Evolutionary conservation across 2,329 filamentous ascomycete genomes (phyloP).

Genomic region (Penicillium palitans): DNA sequence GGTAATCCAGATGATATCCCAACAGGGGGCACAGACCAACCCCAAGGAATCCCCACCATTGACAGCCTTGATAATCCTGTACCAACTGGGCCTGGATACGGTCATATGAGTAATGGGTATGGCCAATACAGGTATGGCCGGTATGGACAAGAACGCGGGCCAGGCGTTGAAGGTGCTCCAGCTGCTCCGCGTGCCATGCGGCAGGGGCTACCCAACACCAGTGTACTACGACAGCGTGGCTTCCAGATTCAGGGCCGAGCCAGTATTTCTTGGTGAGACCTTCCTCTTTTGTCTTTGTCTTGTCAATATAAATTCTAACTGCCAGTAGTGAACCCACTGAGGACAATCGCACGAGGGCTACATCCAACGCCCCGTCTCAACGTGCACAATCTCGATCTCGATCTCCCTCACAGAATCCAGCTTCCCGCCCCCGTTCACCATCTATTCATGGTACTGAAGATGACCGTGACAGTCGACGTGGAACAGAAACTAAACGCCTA

Average conservation of each 20-base stretch:
- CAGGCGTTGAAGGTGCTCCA: conserved; percentile 71
- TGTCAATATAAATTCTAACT: background rate
- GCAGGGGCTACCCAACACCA: conserved; percentile 80
- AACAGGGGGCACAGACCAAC: conserved; percentile 5
- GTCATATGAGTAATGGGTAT: conserved; percentile 28
- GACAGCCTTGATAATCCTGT: conserved; percentile 21
- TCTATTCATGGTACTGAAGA: conserved; percentile 36
- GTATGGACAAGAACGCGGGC: conserved; percentile 49
- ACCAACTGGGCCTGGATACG: conserved; percentile 13
- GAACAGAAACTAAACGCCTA: conserved; percentile 48
- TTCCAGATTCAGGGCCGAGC: conserved; percentile 41
- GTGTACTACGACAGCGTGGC: conserved; percentile 64
- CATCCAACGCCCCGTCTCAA: background rate
- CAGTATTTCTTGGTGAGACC: conserved; percentile 4
- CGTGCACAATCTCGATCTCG: conserved; percentile 26
- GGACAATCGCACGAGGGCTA: background rate
- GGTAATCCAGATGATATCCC: conserved; percentile 2
- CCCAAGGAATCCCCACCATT: conserved; percentile 31
- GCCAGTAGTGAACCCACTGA: conserved; percentile 2
- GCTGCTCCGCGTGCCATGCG: conserved; percentile 95
- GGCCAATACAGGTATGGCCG: conserved; percentile 37
- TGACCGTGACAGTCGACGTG: conserved; percentile 33
- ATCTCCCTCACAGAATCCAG: conserved; percentile 48
- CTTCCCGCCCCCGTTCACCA: conserved; percentile 54
- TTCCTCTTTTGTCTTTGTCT: background rate